Evolutionary conservation across 257 asterid species (phyloP).

Genomic region (Salvia splendens): DNA sequence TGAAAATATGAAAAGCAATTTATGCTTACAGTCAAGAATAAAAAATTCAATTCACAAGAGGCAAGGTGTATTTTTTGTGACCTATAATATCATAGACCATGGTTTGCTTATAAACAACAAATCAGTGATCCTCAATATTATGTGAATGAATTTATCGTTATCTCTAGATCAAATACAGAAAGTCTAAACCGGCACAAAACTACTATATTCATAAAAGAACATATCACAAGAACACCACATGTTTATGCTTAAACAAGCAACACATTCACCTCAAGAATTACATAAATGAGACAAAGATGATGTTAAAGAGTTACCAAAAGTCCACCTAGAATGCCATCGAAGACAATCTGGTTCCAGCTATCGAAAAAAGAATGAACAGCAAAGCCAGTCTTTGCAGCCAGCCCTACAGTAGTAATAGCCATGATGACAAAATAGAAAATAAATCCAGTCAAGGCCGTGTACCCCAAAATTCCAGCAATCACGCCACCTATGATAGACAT

Average conservation of each 20-base stretch:
- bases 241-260: background rate
- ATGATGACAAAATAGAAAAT: slow-evolving; percentile 74
- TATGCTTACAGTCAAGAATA: background rate
- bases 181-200: slow-evolving; percentile 3
- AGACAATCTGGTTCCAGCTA: slow-evolving; percentile 72
- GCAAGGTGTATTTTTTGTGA: background rate
- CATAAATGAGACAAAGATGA: background rate
- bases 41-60: background rate
- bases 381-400: slow-evolving; percentile 86
- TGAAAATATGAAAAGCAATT: background rate
- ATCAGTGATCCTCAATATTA: background rate
- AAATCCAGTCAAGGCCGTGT: slow-evolving; percentile 72
- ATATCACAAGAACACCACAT: slow-evolving; percentile 21
- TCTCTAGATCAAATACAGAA: slow-evolving; percentile 1
- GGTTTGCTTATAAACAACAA: slow-evolving; percentile 5
- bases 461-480: slow-evolving; percentile 76
- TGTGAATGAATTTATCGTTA: background rate
- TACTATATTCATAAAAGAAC: background rate
- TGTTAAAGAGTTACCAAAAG: slow-evolving; percentile 58
- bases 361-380: slow-evolving; percentile 67
- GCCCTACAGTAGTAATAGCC: slow-evolving; percentile 77
- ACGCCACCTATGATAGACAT: slow-evolving; percentile 93
- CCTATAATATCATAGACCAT: background rate
- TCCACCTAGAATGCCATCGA: slow-evolving; percentile 83
- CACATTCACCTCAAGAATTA: background rate